phyloP scores from a whole-genome alignment of 2,329 filamentous ascomycete genomes.

The Neopestalotiopsis rosae region DNA sequence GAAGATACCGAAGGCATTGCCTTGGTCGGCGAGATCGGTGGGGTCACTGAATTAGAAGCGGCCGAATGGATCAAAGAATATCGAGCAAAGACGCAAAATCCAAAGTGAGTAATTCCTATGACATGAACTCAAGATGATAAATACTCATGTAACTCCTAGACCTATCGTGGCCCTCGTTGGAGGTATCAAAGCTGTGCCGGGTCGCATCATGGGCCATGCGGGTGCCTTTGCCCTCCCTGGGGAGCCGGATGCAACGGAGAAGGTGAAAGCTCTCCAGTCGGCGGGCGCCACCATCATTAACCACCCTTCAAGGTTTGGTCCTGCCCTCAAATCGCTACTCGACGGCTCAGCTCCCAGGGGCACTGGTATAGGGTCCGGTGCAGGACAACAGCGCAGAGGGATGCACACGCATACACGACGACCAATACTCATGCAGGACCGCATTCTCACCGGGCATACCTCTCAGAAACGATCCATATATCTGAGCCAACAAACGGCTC shows the following conservation, averaged over 20 bases:
- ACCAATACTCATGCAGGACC: constrained; percentile 22
- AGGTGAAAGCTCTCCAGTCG: constrained; percentile 68
- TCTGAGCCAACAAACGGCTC: constrained; percentile 57
- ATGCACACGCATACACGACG: constrained; percentile 53
- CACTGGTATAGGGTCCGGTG: constrained; percentile 17
- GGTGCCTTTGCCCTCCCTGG: constrained; percentile 74
- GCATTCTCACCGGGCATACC: constrained; percentile 8
- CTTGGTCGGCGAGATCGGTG: constrained; percentile 75
- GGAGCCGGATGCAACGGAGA: constrained; percentile 68
- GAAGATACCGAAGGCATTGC: constrained; percentile 74
- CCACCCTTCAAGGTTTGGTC: constrained; percentile 77
- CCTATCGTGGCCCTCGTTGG: constrained; percentile 76
- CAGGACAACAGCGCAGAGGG: constrained; percentile 45
- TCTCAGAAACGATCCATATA: constrained; percentile 58
- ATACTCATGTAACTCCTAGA: constrained; percentile 39
- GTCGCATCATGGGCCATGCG: constrained; percentile 79
- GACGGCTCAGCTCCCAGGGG: constrained; percentile 33
- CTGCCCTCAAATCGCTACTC: constrained; percentile 68
- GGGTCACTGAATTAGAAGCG: constrained; percentile 71
- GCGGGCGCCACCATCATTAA: constrained; percentile 74
- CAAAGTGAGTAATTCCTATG: constrained; percentile 58
- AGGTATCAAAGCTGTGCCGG: constrained; percentile 66
- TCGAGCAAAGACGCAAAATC: constrained; percentile 56
- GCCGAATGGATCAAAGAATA: constrained; percentile 77
- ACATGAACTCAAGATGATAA: neutral